Evolutionary conservation across 1,284 basidiomycete genomes (phyloP), one percentile per base, ranked within the genome.

Genomic region (Cryptococcus amylolentus): DNA sequence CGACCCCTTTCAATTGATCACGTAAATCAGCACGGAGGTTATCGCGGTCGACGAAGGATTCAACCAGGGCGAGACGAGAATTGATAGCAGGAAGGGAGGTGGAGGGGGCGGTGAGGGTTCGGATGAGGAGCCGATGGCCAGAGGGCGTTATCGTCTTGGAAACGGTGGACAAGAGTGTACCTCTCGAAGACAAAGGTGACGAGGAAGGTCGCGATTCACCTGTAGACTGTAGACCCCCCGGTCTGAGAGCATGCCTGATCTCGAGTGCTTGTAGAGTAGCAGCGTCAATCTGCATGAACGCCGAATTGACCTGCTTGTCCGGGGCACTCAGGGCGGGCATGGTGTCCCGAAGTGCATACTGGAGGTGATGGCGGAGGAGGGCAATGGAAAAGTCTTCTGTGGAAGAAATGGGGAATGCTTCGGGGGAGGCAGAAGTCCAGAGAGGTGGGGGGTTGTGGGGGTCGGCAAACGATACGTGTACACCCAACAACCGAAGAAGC

Each of bases 181-280:
- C 72, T 44, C 67, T 61, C 5, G 62, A 56, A 5, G 68, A 66
- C 2, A 69, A 48, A 1, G 67, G 67, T 4, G 66, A 62, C 10
- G 52, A 47, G 18, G 16, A 20, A 18, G 31, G 27, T 31, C 55
- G 56, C 2, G 39, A 37, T 39, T 64, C 57, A n/a, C 60, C 60
- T 9, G 58, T 52, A 14, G 62, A 46, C 0, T 54, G 81, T 1
- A 79, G 74, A 0, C 88, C 85, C 2, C 89, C 89, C 60, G 89
- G 88, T 35, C 86, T 81, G 38, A 87, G 80, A 20, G 83, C 83
- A 75, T 93, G 89, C 31, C 86, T 82, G 55, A 97, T 88, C 76
- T 97, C 92, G 23, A 96, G 83, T 8, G 89, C 88, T 66, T 87
- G 88, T 67, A 95, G 85, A 1, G 93, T 95, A 70, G 93, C 87